phyloP scores from a whole-genome alignment of 352 stramenopile species.

The Phytophthora tentaculata region DNA sequence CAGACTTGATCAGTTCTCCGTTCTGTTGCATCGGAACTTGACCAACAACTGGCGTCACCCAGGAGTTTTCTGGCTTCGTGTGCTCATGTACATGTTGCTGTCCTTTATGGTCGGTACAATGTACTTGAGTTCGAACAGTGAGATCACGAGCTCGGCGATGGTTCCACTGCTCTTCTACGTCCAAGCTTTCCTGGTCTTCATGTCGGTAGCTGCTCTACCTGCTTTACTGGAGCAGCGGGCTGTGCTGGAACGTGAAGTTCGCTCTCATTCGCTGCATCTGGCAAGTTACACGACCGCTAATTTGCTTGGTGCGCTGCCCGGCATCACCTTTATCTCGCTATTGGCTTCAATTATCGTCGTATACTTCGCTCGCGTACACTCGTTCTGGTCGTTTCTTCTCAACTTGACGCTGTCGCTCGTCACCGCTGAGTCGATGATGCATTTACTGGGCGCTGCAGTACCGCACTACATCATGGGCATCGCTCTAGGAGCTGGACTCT shows the following conservation, averaged over 20 bases:
- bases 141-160: constrained; percentile 41
- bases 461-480: constrained; percentile 91
- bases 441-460: constrained; percentile 73
- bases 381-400: constrained; percentile 62
- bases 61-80: constrained; percentile 75
- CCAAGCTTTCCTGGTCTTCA: constrained; percentile 92
- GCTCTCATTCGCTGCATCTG: constrained; percentile 62
- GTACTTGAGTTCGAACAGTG: constrained; percentile 60
- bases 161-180: constrained; percentile 89
- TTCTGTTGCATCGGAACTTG: constrained; percentile 60
- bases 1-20: constrained; percentile 54
- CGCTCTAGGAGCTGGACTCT: constrained; percentile 74
- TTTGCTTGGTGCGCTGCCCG: constrained; percentile 71
- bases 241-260: constrained; percentile 85
- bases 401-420: constrained; percentile 82
- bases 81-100: constrained; percentile 82
- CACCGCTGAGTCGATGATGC: constrained; percentile 80
- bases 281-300: constrained; percentile 81
- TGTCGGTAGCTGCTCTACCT: constrained; percentile 89
- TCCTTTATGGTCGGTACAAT: constrained; percentile 79
- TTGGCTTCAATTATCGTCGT: constrained; percentile 63
- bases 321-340: constrained; percentile 64
- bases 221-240: constrained; percentile 84
- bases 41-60: constrained; percentile 75
- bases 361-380: constrained; percentile 55